Base-by-base conservation (phyloP, 345 rosid genomes). In the Brassica nigra region DNA sequence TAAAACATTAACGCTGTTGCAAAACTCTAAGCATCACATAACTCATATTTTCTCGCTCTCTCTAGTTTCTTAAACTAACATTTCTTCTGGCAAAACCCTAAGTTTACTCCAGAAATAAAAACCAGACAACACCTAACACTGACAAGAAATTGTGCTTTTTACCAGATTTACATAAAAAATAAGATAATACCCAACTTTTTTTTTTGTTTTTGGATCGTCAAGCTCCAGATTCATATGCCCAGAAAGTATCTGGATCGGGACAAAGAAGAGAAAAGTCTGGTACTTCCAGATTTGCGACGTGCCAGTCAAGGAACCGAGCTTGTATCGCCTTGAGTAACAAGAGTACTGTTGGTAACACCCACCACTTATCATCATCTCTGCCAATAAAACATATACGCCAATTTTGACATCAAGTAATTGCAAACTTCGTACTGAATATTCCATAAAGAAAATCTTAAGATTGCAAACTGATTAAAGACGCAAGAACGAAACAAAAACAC, bases 291-390 rank as follows among this genome's bases (percentile, higher is more conserved):
- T 95, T 95, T 12, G 97, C 99, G 14, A 95, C 86, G 73, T 93
- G 98, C 96, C 97, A 90, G 78, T 95, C 94, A 3, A 91, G 85
- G 30, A 95, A 84, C 47, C 92, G 94, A 76, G 97, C 98, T 84
- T 95, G 99, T 70, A 87, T 59, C 2, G 90, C 71, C 87, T 95
- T 95, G 79, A 88, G 82, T 71, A 90, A 68, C 61, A 90, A 59
- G 28, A 95, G 94, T 54, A 88, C 44, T 4, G 94, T 89, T 30
- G 97, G 96, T 84, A 95, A 84, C 36, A 93, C 83, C 99, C 99
- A 95, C 99, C 99, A 95, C 66, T 88, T 85, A 73, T 90, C 89
- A 54, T 88, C 97, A 67, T 91, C 98, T 70, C 98, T 95, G 88
- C 68, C 49, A 37, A 33, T 49, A 27, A 72, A 80, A 57, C 58